Base-by-base conservation (phyloP, 805 yeast genomes). In the Hanseniaspora clermontiae region DNA sequence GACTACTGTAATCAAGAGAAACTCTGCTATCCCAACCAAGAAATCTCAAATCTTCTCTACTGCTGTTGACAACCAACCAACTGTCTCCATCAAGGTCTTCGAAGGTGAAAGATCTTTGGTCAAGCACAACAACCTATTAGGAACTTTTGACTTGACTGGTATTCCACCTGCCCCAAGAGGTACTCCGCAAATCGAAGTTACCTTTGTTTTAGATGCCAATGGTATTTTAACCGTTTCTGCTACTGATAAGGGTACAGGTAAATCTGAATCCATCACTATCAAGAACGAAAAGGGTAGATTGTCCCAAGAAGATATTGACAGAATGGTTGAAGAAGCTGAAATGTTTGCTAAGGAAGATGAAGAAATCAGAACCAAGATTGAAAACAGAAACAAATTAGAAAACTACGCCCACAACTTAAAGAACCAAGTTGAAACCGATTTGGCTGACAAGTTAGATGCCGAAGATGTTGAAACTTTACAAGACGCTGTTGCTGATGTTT, bases 301-400 rank as follows among this genome's bases (percentile, higher is more conserved):
- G 67, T 78, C 91, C 29, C 84, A 87, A 76, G 96, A 90, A 60
- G 96, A 89, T 61, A 90, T 91, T 66, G 97, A 91, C 66, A 87
- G 91, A 75, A 91, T 91, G 96, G 96, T 91, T 61, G 93, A 82
- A 68, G 97, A 91, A 69, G 97, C 97, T 64, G 97, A 89, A 74
- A 84, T 86, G 75, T 91, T 75, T 66, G 95, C 95, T 62, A 88
- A 86, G 65, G 95, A 89, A 72, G 97, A 91, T 73, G 83, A 82
- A 63, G 82, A 79, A 64, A 77, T 87, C 59, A 85, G 90, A 68
- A 80, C 80, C 60, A 87, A 87, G 78, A 83, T 91, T 65, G 95
- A 85, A 75, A 82, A 95, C 60, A 87, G 88, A 77, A 90, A 88
- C 74, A 75, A 78, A 48, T 78, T 90, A 62, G 97, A 90, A 75